Percentiles rank a stretch among this genome's conserved stretches.
phyloP scores from a whole-genome alignment of 176 grass and related monocot species.

The Thalia dealbata region DNA sequence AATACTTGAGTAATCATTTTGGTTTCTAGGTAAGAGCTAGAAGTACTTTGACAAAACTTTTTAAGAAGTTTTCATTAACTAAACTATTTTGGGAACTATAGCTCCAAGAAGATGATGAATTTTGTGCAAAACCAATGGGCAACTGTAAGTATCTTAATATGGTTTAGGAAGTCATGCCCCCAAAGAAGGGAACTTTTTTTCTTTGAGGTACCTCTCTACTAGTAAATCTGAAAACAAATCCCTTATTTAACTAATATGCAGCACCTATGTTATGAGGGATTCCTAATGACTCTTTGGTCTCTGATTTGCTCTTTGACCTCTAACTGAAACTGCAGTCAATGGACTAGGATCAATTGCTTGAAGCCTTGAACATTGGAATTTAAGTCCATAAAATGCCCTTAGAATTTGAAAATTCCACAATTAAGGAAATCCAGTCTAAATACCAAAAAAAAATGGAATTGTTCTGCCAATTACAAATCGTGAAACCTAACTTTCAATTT shows the following conservation, averaged over 20 bases:
- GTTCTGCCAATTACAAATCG: background rate
- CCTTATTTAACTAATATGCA: background rate
- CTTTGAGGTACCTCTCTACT: background rate
- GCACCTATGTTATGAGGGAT: background rate
- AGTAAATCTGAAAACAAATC: background rate
- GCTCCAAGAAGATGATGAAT: no score
- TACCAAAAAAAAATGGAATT: background rate
- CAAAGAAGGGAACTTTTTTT: background rate
- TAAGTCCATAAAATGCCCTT: background rate
- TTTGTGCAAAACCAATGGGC: no score
- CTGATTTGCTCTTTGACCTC: background rate
- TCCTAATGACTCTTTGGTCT: background rate
- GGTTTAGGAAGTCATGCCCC: background rate
- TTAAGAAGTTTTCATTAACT: no score
- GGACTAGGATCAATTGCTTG: background rate
- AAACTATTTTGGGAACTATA: no score
- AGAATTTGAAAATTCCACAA: background rate
- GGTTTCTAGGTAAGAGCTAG: no score
- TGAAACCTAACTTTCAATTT: background rate
- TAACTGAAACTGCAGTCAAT: background rate
- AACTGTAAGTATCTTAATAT: background rate
- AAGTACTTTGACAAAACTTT: no score
- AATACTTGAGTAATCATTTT: no score
- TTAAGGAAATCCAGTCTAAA: background rate
- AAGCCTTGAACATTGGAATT: background rate